Evolutionary conservation across 2,329 filamentous ascomycete species (phyloP), one percentile per base, ranked within the genome.

Genomic region (Domatiomyces catenatus): DNA sequence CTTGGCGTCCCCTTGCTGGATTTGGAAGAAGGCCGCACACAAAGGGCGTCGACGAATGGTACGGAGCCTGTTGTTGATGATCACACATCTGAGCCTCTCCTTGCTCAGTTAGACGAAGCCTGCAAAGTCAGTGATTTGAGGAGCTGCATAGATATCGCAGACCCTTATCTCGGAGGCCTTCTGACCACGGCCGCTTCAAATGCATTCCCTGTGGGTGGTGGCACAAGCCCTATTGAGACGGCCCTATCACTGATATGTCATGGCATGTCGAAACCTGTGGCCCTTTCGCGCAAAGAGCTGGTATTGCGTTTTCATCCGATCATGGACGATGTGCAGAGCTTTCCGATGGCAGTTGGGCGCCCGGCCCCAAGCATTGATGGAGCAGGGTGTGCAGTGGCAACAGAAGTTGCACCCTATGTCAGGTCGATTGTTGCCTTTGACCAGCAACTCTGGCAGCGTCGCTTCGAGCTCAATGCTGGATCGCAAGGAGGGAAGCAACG

Each of bases 391-490:
- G 71, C 81, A 18, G 78, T 94, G 28, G 74, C 77, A 0, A 69
- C 82, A 10, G 92, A 98, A 56, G 72, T 96, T 1, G 89, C 88
- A 0, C 92, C 93, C 0, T 96, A 86, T 64, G 77, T 96, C n/a
- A 84, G 93, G 8, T 75, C 76, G 39, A 96, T 98, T 53, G 80
- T 90, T 1, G 74, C 80, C 0, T 84, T 83, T 61, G 90, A 96
- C 59, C 70, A 79, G 18, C 74, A 73, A 1, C 74, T 92, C 1
- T 83, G 87, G 60, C 71, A 79, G 54, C 78, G 86, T 56, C 77
- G 86, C 8, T 63, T 77, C 6, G 74, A 75, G 17, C 66, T 78
- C 56, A 79, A 72, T 49, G 64, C 87, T 1, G 66, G 85, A 10
- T 79, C 76, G 48, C 76, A 81, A 55, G 65, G 64, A 12, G 83